Evolutionary conservation across 331 rosid species (phyloP).

Genomic region (Telfairia occidentalis): DNA sequence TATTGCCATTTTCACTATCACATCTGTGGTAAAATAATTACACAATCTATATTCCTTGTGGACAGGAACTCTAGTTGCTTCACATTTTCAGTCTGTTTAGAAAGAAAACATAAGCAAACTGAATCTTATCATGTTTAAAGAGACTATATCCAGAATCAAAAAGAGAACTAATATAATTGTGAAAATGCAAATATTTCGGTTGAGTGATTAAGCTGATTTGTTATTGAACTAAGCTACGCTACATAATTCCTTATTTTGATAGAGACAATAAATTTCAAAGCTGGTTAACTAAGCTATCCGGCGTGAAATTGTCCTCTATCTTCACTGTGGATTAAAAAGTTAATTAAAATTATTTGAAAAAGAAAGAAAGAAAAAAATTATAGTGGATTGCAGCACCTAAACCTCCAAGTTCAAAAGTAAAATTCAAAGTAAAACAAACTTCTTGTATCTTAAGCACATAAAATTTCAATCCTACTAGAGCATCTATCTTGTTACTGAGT

Average conservation of each 20-base stretch:
- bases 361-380: neutral
- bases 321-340: neutral
- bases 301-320: no score
- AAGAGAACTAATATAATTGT: neutral
- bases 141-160: neutral
- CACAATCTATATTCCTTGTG: no score
- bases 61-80: neutral
- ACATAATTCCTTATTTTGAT: neutral
- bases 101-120: slow-evolving; percentile 2
- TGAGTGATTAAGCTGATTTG: neutral
- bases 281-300: neutral
- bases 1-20: no score
- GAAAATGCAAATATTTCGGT: neutral
- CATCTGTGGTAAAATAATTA: no score
- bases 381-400: neutral
- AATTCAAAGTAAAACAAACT: neutral
- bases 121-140: neutral
- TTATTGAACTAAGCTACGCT: neutral
- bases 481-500: neutral
- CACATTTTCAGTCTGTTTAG: neutral
- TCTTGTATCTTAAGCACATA: neutral
- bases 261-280: neutral
- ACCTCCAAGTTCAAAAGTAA: neutral
- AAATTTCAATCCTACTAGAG: neutral
- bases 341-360: neutral